Evolutionary conservation across 2,329 filamentous ascomycete species (phyloP), one percentile per base, ranked within the genome.

Genomic region (Ophiostoma ips): DNA sequence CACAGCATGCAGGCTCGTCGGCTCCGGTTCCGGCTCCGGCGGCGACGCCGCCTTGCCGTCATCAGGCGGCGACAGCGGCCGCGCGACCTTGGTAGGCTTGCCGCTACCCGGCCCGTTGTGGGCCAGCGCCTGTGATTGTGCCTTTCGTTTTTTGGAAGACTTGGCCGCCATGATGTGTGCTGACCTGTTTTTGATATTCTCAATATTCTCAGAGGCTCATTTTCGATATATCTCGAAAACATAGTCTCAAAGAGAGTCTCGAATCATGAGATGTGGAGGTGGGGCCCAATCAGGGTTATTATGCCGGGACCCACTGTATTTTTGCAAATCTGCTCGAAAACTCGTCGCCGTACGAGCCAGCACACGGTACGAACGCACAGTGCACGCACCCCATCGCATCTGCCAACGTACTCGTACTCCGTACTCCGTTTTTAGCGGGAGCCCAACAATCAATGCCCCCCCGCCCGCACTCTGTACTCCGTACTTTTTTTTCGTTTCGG

Each of bases 1-100:
- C 52, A 81, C 63, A 0, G 71, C 69, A 48, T 71, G 66, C 3
- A 80, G 63, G 46, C 61, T 75, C 57, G 68, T 72, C 30, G 43
- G 40, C 7, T 31, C 40, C 13, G 40, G 18, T n/a, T n/a, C n/a
- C n/a, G n/a, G n/a, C n/a, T n/a, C n/a, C n/a, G n/a, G n/a, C n/a
- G n/a, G n/a, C n/a, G n/a, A n/a, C 38, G 11, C 12, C 3, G 21
- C 10, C 41, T 28, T 31, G 38, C 15, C n/a, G 24, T 43, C 40
- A 6, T 43, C 40, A n/a, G 43, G 43, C 12, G 43, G 28, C 30
- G 28, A 33, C 43, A 33, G 43, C 28, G 28, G 43, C 30, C 43
- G 43, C n/a, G 43, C 43, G 3, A 34, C 16, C 12, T 45, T 45
- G 9, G 43, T n/a, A 10, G 24, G 24, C 24, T 28, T 28, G 24